Evolutionary conservation across 1,139 yeast genomes (phyloP).

Genomic region (Lodderomyces theae): DNA sequence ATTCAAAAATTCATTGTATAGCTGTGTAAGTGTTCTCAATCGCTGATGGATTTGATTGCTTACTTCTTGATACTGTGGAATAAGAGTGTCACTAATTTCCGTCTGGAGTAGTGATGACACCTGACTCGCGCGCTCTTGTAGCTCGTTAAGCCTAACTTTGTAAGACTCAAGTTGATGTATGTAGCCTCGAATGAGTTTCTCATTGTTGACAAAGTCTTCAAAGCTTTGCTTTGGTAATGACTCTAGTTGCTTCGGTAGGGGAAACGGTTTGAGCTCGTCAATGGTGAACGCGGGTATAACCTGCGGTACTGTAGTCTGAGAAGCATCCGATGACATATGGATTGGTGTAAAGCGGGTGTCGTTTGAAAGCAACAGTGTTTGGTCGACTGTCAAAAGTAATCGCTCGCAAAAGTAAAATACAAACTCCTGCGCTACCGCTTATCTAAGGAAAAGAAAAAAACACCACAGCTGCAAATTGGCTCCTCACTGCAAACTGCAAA

Average conservation of each 20-base stretch:
- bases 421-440: no score
- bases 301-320: conserved; percentile 5
- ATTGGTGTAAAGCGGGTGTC: no score
- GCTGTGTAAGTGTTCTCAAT: conserved; percentile 23
- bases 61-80: conserved; percentile 27
- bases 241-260: conserved; percentile 28
- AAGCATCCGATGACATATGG: conserved; percentile 1
- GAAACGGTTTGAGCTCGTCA: conserved; percentile 23
- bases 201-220: conserved; percentile 26
- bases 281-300: conserved; percentile 5
- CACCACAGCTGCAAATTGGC: no score
- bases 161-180: conserved; percentile 26
- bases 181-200: conserved; percentile 32
- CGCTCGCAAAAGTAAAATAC: no score
- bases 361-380: no score
- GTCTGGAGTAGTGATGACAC: conserved; percentile 13
- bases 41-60: conserved; percentile 26
- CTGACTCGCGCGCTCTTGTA: conserved; percentile 12
- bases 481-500: no score
- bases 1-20: conserved; percentile 33
- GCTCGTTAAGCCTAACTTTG: conserved; percentile 18
- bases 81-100: conserved; percentile 16
- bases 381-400: no score
- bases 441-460: no score
- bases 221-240: conserved; percentile 29